Evolutionary conservation across 805 yeast species (phyloP), one percentile per base, ranked within the genome.

Genomic region (Maudiozyma pseudohumilis): DNA sequence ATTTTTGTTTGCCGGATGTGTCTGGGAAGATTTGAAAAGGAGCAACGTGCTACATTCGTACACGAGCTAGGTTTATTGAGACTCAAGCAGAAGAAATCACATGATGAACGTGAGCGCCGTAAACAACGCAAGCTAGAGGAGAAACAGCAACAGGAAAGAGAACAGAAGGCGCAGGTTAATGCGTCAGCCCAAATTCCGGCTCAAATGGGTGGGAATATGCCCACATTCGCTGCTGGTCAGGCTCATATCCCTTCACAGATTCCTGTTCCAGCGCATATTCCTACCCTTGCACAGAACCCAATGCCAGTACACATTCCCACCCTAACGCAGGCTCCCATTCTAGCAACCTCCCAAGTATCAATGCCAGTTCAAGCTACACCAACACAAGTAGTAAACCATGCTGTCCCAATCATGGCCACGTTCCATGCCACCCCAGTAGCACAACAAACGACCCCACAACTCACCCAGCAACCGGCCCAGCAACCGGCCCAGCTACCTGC

Each of bases 81-180:
- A 28, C 38, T 38, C 7, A 50, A 49, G 25, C 52, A 53, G 37
- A 48, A 44, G 29, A 52, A 48, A 27, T 47, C 43, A 24, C 50
- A 45, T 20, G 53, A 54, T 30, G 59, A 56, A 22, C 50, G 54
- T 17, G 60, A 55, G 35, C 48, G 42, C 32, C 47, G 59, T 33
- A 52, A 52, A 29, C 42, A 37, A 34, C 38, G 43, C 18, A 53
- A 53, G 31, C 49, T 48, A 8, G 20, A 25, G 10, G 51, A 46
- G 33, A 50, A 44, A 31, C 42, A 42, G 26, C 29, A 34, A 27
- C n/a, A n/a, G n/a, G n/a, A n/a, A n/a, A n/a, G n/a, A n/a, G 27
- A 29, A 17, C 36, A 38, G 17, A 36, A 35, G 28, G 24, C 24
- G 4, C 16, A 18, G 9, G n/a, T 12, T 7, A 6, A 8, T 23